These are phyloP conservation scores for Auxenochlorella pyrenoidosa DNA, from an alignment of 139 green algal genomes.

Conservation along the genomic window DNA sequence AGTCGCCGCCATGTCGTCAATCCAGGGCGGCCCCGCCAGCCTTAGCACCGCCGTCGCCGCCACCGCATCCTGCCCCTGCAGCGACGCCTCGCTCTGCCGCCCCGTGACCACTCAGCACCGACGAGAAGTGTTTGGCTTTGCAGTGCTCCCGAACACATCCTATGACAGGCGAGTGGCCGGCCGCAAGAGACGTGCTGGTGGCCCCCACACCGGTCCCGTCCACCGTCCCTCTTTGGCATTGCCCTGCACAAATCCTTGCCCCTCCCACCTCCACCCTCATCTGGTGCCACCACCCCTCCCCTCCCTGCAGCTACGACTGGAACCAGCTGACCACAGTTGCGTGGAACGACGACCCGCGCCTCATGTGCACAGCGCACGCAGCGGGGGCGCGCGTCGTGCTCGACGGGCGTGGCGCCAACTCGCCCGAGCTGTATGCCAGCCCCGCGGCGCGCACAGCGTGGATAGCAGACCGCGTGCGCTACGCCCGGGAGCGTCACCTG, in stretches of 20 bases:
- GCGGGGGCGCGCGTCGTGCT: constrained; percentile 45
- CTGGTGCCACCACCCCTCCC: too few relatives aligned
- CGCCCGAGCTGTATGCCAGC: constrained; percentile 4
- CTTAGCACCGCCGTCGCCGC: neutral
- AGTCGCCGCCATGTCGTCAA: too few relatives aligned
- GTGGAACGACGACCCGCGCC: constrained; percentile 39
- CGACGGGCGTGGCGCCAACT: constrained; percentile 24
- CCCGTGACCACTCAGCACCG: neutral
- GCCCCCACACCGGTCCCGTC: too few relatives aligned
- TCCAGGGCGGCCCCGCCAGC: neutral
- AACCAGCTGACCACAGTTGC: constrained; percentile 41
- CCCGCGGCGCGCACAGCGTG: neutral
- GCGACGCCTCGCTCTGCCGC: neutral
- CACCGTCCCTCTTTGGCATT: neutral
- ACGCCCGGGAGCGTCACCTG: constrained; percentile 19
- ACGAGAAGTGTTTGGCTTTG: constrained; percentile 34
- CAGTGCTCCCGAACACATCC: neutral
- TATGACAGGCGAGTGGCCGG: constrained; percentile 6
- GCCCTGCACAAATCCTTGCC: neutral
- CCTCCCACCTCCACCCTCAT: neutral
- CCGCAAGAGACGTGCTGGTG: too few relatives aligned
- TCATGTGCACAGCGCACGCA: constrained; percentile 32
- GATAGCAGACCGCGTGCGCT: neutral
- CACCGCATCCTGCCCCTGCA: constrained; percentile 12
- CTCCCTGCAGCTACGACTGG: constrained; percentile 41